Evolutionary conservation across 2,329 filamentous ascomycete species (phyloP).

Genomic region (Drechslerella dactyloides): DNA sequence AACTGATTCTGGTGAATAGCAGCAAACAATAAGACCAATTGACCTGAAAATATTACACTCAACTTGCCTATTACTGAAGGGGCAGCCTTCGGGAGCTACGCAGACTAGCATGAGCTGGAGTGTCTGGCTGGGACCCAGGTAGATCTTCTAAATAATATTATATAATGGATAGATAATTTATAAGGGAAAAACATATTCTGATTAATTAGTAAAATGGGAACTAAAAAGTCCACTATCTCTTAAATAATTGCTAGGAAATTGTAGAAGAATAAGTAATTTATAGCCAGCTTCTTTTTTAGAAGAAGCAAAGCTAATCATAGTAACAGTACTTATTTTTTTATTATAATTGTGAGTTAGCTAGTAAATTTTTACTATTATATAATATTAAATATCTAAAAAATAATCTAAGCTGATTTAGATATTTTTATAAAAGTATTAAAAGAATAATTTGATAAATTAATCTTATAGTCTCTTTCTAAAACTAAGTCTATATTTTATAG

Average conservation of each 20-base stretch:
- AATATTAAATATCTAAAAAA: too few relatives aligned
- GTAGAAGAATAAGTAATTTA: constrained; percentile 57
- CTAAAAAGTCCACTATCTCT: constrained; percentile 36
- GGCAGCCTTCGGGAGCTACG: constrained; percentile 52
- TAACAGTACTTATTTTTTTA: constrained; percentile 53
- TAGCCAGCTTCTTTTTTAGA: constrained; percentile 57
- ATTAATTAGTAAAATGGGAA: constrained; percentile 58
- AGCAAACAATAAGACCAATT: constrained; percentile 6
- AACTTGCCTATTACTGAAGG: constrained; percentile 34
- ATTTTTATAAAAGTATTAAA: too few relatives aligned
- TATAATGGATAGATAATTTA: constrained; percentile 22
- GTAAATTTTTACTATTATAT: too few relatives aligned
- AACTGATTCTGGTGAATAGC: constrained; percentile 1
- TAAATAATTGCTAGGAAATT: constrained; percentile 56
- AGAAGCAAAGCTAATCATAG: constrained; percentile 54
- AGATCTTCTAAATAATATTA: constrained; percentile 56
- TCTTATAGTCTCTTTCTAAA: too few relatives aligned
- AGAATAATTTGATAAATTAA: too few relatives aligned
- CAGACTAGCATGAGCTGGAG: constrained; percentile 47
- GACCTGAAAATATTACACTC: constrained; percentile 1
- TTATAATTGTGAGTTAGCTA: constrained; percentile 50
- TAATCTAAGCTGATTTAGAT: too few relatives aligned
- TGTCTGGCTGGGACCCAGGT: constrained; percentile 54
- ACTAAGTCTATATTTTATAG: too few relatives aligned
- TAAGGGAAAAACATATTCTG: constrained; percentile 54